Evolutionary conservation across 2,329 filamentous ascomycete genomes (phyloP).

Genomic region (Arthrobotrys entomopaga): DNA sequence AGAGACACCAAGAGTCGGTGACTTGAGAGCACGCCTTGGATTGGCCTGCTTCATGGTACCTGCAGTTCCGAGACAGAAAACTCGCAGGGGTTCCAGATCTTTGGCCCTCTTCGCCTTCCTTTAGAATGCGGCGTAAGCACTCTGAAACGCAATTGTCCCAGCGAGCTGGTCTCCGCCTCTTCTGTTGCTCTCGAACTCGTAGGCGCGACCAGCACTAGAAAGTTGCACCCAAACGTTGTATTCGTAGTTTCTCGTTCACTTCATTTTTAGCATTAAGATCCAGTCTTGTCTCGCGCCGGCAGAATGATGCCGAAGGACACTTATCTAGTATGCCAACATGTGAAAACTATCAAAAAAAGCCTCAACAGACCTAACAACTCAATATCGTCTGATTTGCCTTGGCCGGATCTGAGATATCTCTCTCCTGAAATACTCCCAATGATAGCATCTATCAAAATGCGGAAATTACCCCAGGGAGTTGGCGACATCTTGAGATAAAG

Average conservation of each 20-base stretch:
- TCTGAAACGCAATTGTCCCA: conserved; percentile 48
- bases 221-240: conserved; percentile 2
- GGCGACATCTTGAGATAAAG: conserved; percentile 27
- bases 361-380: background rate
- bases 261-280: conserved; percentile 6
- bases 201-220: background rate
- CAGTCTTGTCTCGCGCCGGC: conserved; percentile 1
- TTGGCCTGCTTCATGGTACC: conserved; percentile 51
- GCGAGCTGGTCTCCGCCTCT: conserved; percentile 15
- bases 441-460: conserved; percentile 10
- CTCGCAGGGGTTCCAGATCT: conserved; percentile 42
- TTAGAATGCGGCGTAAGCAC: conserved; percentile 50
- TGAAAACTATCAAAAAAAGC: conserved; percentile 3
- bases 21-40: conserved; percentile 38
- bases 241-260: conserved; percentile 7
- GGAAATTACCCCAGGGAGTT: conserved; percentile 47
- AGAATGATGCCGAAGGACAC: conserved; percentile 21
- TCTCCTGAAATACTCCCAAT: conserved; percentile 42
- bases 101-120: conserved; percentile 36
- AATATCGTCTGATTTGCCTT: conserved; percentile 10
- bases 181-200: background rate
- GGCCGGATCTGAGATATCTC: background rate
- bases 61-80: conserved; percentile 50
- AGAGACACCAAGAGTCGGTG: conserved; percentile 26
- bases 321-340: conserved; percentile 15